Base-by-base conservation (phyloP, 371 early-diverging fungal species). In the Syncephalastrum contaminatum region DNA sequence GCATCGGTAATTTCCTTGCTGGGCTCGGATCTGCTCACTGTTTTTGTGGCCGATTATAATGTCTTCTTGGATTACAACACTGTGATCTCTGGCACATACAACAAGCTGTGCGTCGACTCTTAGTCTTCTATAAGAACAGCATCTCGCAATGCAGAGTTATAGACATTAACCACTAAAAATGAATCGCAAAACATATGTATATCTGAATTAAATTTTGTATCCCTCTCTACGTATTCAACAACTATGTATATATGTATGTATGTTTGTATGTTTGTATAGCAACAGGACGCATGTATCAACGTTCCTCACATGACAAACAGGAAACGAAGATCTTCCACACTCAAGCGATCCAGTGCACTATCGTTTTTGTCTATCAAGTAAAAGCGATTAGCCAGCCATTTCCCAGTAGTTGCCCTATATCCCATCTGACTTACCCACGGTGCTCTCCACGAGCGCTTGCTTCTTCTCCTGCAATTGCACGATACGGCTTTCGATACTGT, bases 391-490 rank as follows among this genome's bases (percentile, higher is more conserved):
- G 39, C 21, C 39, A 47, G 6, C 39, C 43, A 12, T 4, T 10
- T 24, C n/a, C 22, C 66, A 21, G 40, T 12, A 14, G 6, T 42
- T 22, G 14, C 13, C 41, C 24, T 39, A 41, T 42, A 36, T 44
- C 39, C 73, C 58, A 62, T 69, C 10, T 54, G 70, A 76, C 62
- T 83, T 85, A 55, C 97, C 97, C 51, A 98, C 88, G 3, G 97
- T 94, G 15, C 88, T 86, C 53, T 93, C 86, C 25, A 95, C 93
- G 59, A 98, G 74, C 2, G 90, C 92, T 50, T 88, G 86, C 79
- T 98, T 98, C 82, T 96, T 97, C 48, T 93, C 93, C 67, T 98
- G 99, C 25, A 98, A 72, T 57, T 93, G 89, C 16, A 97, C 68
- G 62, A 98, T 97, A 44, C 96, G 85, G 20, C 87, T 85, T 69